Conservation (phyloP, 306 rosid genomes). For the Datisca glomerata region DNA sequence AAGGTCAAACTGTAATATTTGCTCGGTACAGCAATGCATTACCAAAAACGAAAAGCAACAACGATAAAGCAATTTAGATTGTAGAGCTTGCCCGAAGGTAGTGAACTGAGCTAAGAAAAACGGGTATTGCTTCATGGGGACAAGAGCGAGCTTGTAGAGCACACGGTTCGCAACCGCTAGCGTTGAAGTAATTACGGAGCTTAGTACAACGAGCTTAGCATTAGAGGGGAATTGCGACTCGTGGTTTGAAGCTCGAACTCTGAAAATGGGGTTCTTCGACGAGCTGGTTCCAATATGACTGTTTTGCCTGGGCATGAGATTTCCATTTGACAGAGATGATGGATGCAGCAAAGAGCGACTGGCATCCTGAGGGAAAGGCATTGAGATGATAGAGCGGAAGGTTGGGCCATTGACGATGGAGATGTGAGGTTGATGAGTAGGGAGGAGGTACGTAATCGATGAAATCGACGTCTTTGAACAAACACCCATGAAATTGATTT, state of each 20-base stretch:
- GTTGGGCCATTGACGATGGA: constrained; percentile 6
- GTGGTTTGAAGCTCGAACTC: constrained; percentile 31
- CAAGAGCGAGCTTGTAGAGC: constrained; percentile 78
- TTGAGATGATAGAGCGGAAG: constrained; percentile 6
- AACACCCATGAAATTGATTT: not conserved
- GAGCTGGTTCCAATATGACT: not conserved
- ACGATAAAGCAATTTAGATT: not conserved
- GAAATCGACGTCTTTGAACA: not conserved
- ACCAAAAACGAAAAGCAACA: not conserved
- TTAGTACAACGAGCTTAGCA: constrained; percentile 18
- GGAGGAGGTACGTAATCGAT: not conserved
- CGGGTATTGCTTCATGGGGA: constrained; percentile 66
- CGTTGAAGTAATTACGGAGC: constrained; percentile 29
- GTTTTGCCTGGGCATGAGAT: constrained; percentile 14
- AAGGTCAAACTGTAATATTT: too few relatives aligned
- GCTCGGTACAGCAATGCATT: constrained; percentile 1
- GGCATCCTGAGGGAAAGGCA: constrained; percentile 1
- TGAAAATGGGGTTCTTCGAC: constrained; percentile 6
- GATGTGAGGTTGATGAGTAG: not conserved
- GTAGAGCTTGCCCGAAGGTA: constrained; percentile 49
- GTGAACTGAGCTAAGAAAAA: constrained; percentile 80
- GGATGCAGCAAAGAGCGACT: constrained; percentile 10
- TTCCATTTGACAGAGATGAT: constrained; percentile 14
- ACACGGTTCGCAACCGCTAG: constrained; percentile 75
- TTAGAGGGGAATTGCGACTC: constrained; percentile 13